These are phyloP conservation scores for Cladosporium sp. DNA, from an alignment of 2,329 filamentous ascomycete species.

Conservation along the genomic window DNA sequence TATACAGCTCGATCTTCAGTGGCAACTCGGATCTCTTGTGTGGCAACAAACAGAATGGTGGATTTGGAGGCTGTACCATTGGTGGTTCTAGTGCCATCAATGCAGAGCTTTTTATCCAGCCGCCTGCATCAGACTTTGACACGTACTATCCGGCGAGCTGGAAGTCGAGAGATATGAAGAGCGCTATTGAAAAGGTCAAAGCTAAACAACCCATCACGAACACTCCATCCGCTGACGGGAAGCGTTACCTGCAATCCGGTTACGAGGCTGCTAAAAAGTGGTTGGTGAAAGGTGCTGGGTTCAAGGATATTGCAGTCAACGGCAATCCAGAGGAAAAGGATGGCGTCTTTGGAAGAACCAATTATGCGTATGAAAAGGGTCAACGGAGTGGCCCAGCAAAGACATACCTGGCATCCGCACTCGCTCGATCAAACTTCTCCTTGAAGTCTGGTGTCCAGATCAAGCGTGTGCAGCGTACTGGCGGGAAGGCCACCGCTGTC, in stretches of 20 bases:
- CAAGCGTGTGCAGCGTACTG: constrained; percentile 38
- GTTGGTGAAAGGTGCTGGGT: constrained; percentile 46
- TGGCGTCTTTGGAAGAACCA: constrained; percentile 44
- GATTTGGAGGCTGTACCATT: constrained; percentile 42
- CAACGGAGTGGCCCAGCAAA: constrained; percentile 45
- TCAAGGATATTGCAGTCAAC: constrained; percentile 44
- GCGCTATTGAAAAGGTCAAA: constrained; percentile 42
- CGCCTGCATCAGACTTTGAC: constrained; percentile 49
- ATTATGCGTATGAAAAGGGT: constrained; percentile 45
- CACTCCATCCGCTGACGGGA: constrained; percentile 40
- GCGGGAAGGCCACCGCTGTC: constrained; percentile 39
- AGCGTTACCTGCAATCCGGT: constrained; percentile 44
- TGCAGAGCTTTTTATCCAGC: constrained; percentile 49
- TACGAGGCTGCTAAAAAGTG: constrained; percentile 44
- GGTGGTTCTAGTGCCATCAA: constrained; percentile 51
- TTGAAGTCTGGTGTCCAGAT: constrained; percentile 41
- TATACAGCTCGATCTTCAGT: constrained; percentile 48
- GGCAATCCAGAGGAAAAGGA: constrained; percentile 41
- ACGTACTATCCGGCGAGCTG: constrained; percentile 45
- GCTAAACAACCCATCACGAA: constrained; percentile 40
- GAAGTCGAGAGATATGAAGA: constrained; percentile 45
- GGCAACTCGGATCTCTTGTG: constrained; percentile 38
- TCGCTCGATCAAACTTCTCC: constrained; percentile 38
- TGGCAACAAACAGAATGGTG: constrained; percentile 34
- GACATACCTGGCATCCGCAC: constrained; percentile 46